Evolutionary conservation across 805 yeast species (phyloP).

Genomic region (Saccharomycopsis javanensis): DNA sequence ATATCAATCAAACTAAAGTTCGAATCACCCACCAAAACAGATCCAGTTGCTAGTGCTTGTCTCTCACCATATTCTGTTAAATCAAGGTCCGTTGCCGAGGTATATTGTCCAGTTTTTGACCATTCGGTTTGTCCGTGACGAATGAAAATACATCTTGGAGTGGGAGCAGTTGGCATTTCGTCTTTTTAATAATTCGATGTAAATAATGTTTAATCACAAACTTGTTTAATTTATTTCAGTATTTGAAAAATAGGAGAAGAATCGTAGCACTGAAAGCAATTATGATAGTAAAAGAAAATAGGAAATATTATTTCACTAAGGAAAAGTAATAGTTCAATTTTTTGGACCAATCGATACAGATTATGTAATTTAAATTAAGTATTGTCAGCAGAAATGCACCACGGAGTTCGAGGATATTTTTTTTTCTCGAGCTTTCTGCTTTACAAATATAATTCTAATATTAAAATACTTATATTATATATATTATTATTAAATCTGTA

Average conservation of each 20-base stretch:
- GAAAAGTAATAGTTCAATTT: no score
- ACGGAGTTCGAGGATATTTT: background rate
- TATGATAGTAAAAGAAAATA: no score
- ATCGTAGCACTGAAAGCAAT: no score
- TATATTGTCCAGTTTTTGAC: slow-evolving; percentile 87
- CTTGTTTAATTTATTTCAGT: no score
- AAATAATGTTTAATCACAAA: no score
- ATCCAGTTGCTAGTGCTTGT: slow-evolving; percentile 70
- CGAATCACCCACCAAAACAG: slow-evolving; percentile 49
- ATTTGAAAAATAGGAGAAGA: no score
- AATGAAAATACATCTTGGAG: slow-evolving; percentile 62
- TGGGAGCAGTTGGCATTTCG: slow-evolving; percentile 27
- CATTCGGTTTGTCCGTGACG: slow-evolving; percentile 93
- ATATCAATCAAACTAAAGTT: slow-evolving; percentile 54
- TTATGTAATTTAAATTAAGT: no score
- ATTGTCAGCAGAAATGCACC: no score
- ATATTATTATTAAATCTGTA: no score
- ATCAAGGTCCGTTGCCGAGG: slow-evolving; percentile 74
- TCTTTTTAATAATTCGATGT: background rate
- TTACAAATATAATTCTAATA: background rate
- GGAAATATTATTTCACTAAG: background rate
- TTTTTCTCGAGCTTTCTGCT: background rate
- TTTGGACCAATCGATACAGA: no score
- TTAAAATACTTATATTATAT: background rate
- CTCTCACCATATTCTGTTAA: slow-evolving; percentile 69